phyloP scores from a whole-genome alignment of 768 basidiomycete genomes.

The Mycena crocata region DNA sequence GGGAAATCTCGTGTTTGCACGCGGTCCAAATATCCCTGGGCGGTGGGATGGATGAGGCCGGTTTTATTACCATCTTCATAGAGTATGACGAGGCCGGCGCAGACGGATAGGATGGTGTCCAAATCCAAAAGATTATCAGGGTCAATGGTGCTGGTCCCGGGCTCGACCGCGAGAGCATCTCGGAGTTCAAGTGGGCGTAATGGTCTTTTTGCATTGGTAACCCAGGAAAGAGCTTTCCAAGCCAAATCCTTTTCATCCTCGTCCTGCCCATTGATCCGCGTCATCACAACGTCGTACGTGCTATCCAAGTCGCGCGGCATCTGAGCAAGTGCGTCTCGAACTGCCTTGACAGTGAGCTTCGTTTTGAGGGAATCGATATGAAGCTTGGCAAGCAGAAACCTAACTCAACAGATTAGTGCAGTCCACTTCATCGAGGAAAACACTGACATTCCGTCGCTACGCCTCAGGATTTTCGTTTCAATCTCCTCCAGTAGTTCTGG shows the following conservation, averaged over 20 bases:
- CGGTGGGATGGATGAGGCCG: neutral
- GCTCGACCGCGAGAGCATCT: neutral
- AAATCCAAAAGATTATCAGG: neutral
- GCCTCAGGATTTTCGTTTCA: neutral
- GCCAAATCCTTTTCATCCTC: neutral
- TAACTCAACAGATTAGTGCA: no score
- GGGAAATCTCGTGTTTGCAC: neutral
- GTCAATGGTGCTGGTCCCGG: neutral
- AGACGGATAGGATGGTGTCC: neutral
- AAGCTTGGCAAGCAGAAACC: conserved; percentile 15
- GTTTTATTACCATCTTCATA: neutral
- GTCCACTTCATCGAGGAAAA: neutral
- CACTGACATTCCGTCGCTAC: neutral
- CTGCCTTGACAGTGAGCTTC: neutral
- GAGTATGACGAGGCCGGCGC: neutral
- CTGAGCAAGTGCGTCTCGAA: neutral
- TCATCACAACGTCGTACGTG: neutral
- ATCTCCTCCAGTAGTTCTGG: neutral
- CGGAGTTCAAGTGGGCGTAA: neutral
- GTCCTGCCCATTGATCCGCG: neutral
- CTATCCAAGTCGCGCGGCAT: neutral
- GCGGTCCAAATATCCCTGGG: neutral
- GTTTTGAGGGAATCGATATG: neutral
- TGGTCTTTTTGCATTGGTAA: neutral
- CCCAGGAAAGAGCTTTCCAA: neutral